phyloP scores from a whole-genome alignment of 371 early-diverging fungal genomes.

The Syncephalastrum racemosum region DNA sequence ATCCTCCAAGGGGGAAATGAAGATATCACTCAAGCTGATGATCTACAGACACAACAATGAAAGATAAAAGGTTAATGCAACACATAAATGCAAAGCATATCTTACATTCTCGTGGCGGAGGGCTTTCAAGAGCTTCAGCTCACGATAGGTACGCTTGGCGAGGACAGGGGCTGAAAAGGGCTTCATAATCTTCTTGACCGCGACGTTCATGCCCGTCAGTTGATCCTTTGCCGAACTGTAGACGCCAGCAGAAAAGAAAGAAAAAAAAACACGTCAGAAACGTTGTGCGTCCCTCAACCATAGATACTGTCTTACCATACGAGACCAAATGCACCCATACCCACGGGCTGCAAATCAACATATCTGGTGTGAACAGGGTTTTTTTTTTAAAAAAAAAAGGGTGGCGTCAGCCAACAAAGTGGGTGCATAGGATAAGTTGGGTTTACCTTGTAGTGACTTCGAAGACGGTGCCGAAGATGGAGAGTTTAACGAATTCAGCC shows the following conservation, averaged over 20 bases:
- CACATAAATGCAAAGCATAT: neutral
- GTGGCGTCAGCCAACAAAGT: neutral
- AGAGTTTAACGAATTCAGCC: constrained; percentile 84
- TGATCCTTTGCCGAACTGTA: constrained; percentile 87
- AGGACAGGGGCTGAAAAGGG: constrained; percentile 91
- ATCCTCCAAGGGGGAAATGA: constrained; percentile 89
- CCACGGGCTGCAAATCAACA: constrained; percentile 91
- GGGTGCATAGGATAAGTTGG: neutral
- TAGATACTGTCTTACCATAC: constrained; percentile 73
- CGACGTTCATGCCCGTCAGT: constrained; percentile 79
- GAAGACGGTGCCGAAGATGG: constrained; percentile 91
- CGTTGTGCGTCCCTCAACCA: no score
- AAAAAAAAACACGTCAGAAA: neutral
- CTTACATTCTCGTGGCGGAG: constrained; percentile 85
- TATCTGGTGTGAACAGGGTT: no score
- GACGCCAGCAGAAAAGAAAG: neutral
- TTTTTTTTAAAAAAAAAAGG: constrained; percentile 28
- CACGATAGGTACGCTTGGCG: constrained; percentile 92
- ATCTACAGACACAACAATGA: constrained; percentile 45
- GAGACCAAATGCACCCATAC: constrained; percentile 96
- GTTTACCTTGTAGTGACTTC: constrained; percentile 86
- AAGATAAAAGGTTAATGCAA: no score
- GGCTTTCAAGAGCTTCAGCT: constrained; percentile 88
- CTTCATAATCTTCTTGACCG: constrained; percentile 94
- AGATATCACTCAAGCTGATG: constrained; percentile 84